Base-by-base conservation (phyloP, 2,329 filamentous ascomycete species). In the Cladosporium sp. region DNA sequence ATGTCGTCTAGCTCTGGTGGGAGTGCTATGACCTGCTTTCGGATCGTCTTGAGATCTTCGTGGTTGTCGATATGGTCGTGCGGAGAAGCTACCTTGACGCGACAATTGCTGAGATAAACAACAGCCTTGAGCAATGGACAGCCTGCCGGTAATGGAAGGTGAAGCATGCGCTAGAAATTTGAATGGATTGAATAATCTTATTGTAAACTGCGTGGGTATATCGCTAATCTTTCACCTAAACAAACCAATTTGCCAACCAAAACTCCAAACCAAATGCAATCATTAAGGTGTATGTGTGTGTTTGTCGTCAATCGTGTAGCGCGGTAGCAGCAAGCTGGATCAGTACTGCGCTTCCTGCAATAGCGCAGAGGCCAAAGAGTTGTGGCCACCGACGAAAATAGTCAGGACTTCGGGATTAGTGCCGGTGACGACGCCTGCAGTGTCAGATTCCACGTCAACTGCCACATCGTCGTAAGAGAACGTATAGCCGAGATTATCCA, bases 381-480 rank as follows among this genome's bases (percentile, higher is more conserved):
- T 49, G 55, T 60, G 53, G 40, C 82, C 82, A 21, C 82, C 83
- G 65, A 83, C 78, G 65, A 78, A 76, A 64, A 84, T 73, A 10
- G 77, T 78, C 49, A 83, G 78, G 8, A 80, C 29, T 37, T 69
- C 65, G 0, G 83, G 81, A 58, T 75, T 76, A 2, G 74, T 67
- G 44, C 79, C 80, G 26, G 79, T 73, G 33, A 84, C 73, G 12
- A 79, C 78, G 8, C 83, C 83, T 5, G 80, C 79, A 50, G 82
- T 81, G 72, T 88, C 83, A 12, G 80, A 78, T 5, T 80, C 84
- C 7, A 80, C 83, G 65, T 80, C 78, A 0, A 86, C 82, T 63
- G 85, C 84, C n/a, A 89, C 87, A 71, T 90, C 88, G 70, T 90
- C 88, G 69, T 89, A 90, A 0, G 88, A 80, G 71, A 89, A 90